A percentile compares a stretch with the other conserved stretches of the same genome.
phyloP scores from a whole-genome alignment of 192 early-diverging fungal species.

The Coemansia sp. region DNA sequence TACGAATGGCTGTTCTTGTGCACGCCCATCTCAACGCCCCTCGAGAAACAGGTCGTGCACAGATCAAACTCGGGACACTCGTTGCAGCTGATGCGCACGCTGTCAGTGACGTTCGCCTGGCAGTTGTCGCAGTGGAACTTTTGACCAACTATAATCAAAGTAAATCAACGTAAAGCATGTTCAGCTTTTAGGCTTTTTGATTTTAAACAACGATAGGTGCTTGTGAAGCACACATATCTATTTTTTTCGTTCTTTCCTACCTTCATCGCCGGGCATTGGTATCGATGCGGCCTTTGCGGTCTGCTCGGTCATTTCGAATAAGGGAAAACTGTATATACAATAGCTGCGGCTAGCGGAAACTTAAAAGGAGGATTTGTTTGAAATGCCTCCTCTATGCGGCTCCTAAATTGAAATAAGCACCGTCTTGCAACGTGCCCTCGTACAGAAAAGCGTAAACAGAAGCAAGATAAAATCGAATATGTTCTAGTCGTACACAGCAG shows the following conservation, averaged over 20 bases:
- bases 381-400: too few species aligned
- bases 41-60: conserved; percentile 90
- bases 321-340: neutral
- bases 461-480: too few species aligned
- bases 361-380: too few species aligned
- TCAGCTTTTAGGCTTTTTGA: neutral
- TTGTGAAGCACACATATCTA: too few species aligned
- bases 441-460: too few species aligned
- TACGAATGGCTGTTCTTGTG: conserved; percentile 88
- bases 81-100: conserved; percentile 82
- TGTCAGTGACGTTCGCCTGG: conserved; percentile 82
- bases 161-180: neutral
- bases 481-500: too few species aligned
- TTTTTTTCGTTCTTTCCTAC: conserved; percentile 16
- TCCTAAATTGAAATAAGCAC: too few species aligned
- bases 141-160: conserved; percentile 50
- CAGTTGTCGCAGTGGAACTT: conserved; percentile 81
- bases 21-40: conserved; percentile 71
- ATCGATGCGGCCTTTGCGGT: conserved; percentile 12
- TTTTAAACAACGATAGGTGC: too few species aligned
- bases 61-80: conserved; percentile 88
- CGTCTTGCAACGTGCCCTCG: neutral
- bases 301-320: conserved; percentile 3
- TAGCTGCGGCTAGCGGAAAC: neutral
- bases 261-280: conserved; percentile 29